Evolutionary conservation across 139 green algal genomes (phyloP).

Genomic region (Chlamydomonas sp.): DNA sequence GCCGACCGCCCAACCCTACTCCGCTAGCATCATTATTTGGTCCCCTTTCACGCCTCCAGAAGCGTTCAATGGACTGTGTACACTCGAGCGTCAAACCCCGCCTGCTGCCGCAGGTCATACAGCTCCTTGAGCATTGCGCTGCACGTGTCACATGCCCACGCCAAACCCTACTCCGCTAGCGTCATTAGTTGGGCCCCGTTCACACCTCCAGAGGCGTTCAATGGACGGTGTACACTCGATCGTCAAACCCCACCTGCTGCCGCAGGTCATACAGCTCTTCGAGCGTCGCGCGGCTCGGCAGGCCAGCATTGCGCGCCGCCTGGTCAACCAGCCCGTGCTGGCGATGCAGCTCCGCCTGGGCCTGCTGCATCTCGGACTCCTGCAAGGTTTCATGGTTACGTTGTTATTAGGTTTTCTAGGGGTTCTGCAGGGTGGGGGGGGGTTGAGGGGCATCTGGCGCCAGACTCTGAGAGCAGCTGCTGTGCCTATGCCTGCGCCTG

Average conservation of each 20-base stretch:
- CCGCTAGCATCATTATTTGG: too few species aligned
- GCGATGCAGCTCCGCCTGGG: conserved; percentile 5
- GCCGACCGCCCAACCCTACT: too few species aligned
- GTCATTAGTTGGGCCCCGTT: too few species aligned
- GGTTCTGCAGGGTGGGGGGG: background rate
- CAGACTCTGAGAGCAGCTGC: background rate
- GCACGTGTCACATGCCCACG: too few species aligned
- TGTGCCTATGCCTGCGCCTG: background rate
- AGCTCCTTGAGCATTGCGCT: too few species aligned
- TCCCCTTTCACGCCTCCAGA: too few species aligned
- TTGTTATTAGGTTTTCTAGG: background rate
- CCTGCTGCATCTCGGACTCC: background rate
- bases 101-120: too few species aligned
- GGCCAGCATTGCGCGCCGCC: background rate
- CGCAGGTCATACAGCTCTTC: conserved; percentile 11
- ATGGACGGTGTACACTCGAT: too few species aligned
- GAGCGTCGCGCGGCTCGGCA: conserved; percentile 3
- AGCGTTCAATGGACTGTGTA: too few species aligned
- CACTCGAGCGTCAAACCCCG: too few species aligned
- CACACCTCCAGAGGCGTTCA: too few species aligned
- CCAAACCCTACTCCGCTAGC: too few species aligned
- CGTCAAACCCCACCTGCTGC: conserved; percentile 1
- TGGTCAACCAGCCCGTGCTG: conserved; percentile 12
- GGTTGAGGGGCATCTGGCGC: background rate
- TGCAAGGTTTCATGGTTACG: background rate